Evolutionary conservation across 2,329 filamentous ascomycete species (phyloP).

Genomic region (Calonectria leucothoes): DNA sequence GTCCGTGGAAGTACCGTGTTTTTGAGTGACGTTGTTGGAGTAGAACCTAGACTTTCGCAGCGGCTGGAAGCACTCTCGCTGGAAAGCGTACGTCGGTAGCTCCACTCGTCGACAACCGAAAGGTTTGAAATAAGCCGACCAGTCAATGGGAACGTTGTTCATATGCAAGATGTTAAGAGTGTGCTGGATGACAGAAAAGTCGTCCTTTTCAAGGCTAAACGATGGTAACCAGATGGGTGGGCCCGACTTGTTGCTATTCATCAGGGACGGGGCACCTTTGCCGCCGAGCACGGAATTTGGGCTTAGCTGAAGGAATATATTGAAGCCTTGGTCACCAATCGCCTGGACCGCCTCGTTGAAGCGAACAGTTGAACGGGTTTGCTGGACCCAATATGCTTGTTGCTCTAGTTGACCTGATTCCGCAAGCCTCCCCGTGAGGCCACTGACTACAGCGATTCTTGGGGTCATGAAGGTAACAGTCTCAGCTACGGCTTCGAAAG

Average conservation of each 20-base stretch:
- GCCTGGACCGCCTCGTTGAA: neutral
- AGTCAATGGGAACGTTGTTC: neutral
- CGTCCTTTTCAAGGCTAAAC: neutral
- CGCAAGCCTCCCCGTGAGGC: neutral
- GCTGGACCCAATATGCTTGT: neutral
- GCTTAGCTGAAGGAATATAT: neutral
- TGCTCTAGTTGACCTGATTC: neutral
- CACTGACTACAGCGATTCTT: neutral
- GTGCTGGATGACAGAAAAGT: neutral
- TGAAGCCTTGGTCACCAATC: neutral
- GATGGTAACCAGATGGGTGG: neutral
- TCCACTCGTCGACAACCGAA: neutral
- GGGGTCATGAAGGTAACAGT: neutral
- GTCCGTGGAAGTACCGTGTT: neutral
- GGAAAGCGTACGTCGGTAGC: neutral
- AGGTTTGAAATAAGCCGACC: neutral
- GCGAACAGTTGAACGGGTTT: neutral
- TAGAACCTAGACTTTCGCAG: neutral
- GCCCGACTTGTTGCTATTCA: neutral
- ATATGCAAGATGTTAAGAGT: neutral
- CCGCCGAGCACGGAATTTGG: neutral
- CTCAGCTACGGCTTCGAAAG: neutral
- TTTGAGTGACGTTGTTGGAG: neutral
- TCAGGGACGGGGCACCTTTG: neutral
- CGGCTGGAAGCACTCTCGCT: neutral